Conservation (phyloP, 352 stramenopile species). For the Globisporangium uncinulatum region DNA sequence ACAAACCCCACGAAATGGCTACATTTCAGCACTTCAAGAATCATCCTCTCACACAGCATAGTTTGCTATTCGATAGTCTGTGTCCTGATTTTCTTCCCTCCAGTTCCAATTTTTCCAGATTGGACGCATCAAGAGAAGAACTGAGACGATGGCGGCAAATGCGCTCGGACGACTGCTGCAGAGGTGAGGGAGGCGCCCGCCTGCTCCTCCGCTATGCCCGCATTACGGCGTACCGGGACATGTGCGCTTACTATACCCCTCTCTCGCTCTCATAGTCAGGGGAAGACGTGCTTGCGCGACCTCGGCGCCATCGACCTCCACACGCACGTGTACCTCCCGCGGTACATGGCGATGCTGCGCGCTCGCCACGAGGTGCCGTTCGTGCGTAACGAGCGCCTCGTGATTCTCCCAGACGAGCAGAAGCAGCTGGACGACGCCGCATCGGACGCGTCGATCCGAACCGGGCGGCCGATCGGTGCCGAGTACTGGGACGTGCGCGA, state of each 20-base stretch:
- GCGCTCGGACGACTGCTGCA: conserved; percentile 23
- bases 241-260: too few species aligned
- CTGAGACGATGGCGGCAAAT: conserved; percentile 13
- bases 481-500: conserved; percentile 51
- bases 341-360: conserved; percentile 59
- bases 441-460: conserved; percentile 22
- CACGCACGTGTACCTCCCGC: conserved; percentile 59
- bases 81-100: not conserved
- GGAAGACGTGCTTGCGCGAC: conserved; percentile 29
- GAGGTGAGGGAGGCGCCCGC: not conserved
- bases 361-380: conserved; percentile 37
- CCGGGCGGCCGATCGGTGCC: conserved; percentile 42
- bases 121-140: not conserved
- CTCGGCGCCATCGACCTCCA: conserved; percentile 47
- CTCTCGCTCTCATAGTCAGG: conserved; percentile 14
- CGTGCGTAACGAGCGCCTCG: conserved; percentile 32
- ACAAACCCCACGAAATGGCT: not conserved
- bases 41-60: conserved; percentile 5
- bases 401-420: conserved; percentile 55
- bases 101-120: not conserved
- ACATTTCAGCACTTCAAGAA: not conserved
- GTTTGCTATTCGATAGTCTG: conserved; percentile 2
- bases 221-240: too few species aligned
- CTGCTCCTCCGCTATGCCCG: not conserved
- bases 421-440: conserved; percentile 26